Percentiles rank a stretch among this genome's conserved stretches.
Conservation (phyloP, 192 early-diverging fungal genomes). For the Coemansia sp. region DNA sequence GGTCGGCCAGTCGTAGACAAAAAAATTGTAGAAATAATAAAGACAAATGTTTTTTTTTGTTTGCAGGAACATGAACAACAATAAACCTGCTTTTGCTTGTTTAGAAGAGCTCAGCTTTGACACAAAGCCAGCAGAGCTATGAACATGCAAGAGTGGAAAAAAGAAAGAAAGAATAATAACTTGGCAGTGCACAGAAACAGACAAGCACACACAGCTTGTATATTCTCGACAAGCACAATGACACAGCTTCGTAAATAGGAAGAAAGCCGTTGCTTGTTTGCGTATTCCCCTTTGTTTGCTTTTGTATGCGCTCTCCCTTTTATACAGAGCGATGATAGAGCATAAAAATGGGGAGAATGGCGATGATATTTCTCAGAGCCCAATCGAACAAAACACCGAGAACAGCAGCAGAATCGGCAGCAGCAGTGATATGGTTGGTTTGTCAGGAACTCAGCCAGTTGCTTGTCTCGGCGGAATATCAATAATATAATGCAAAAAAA, state of each 20-base stretch:
- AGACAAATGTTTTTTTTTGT: not conserved
- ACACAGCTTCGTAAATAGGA: not conserved
- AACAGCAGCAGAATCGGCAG: not conserved
- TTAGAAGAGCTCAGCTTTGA: not conserved
- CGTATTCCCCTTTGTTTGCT: not conserved
- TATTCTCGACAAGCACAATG: not conserved
- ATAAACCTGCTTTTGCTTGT: conserved; percentile 4
- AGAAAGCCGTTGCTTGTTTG: too few relatives aligned
- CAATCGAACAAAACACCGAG: not conserved
- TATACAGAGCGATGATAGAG: not conserved
- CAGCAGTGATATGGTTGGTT: not conserved
- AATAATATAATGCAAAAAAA: not conserved
- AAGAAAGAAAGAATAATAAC: not conserved
- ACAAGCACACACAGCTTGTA: not conserved
- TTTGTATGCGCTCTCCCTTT: not conserved
- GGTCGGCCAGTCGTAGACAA: not conserved
- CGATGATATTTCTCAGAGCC: not conserved
- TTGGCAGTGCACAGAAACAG: not conserved
- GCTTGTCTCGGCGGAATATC: not conserved
- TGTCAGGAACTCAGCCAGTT: not conserved
- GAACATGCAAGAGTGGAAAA: conserved; percentile 3
- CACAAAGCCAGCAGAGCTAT: conserved; percentile 3
- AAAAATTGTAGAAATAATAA: not conserved
- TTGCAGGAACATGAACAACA: not conserved
- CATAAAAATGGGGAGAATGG: not conserved